Percentiles rank a stretch among this genome's conserved stretches.
Evolutionary conservation across 768 basidiomycete species (phyloP).

Genomic region (Russula vinacea): DNA sequence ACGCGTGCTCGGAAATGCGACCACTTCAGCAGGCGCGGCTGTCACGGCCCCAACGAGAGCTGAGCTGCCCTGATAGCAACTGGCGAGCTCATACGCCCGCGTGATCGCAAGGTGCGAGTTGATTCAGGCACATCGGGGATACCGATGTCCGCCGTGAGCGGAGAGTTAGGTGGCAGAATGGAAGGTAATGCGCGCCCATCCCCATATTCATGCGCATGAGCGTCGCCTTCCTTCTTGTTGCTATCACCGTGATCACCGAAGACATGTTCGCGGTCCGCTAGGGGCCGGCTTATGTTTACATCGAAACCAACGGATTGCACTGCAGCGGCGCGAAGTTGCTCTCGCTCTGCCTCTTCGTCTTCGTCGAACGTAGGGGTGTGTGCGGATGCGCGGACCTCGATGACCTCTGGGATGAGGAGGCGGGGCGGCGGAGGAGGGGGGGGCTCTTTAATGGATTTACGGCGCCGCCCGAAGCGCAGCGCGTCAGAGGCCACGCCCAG

Average conservation of each 20-base stretch:
- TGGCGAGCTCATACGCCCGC: constrained; percentile 8
- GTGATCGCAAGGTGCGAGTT: constrained; percentile 17
- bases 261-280: constrained; percentile 33
- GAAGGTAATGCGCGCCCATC: constrained; percentile 8
- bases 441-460: constrained; percentile 30
- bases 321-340: constrained; percentile 70
- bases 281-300: constrained; percentile 46
- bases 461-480: constrained; percentile 28
- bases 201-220: neutral
- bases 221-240: constrained; percentile 27
- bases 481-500: constrained; percentile 33
- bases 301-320: constrained; percentile 73
- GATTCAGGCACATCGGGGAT: constrained; percentile 12
- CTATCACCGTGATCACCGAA: constrained; percentile 44
- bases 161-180: neutral
- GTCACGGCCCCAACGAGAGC: constrained; percentile 18
- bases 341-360: constrained; percentile 67
- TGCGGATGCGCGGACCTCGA: constrained; percentile 51
- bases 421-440: constrained; percentile 37
- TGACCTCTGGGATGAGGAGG: constrained; percentile 61
- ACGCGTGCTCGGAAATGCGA: constrained; percentile 61
- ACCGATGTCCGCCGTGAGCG: neutral
- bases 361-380: constrained; percentile 36
- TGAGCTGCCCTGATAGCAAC: constrained; percentile 1
- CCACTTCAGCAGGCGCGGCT: constrained; percentile 37